These are phyloP conservation scores for Sindora glabra DNA, from an alignment of 306 rosid species.

Conservation along the genomic window DNA sequence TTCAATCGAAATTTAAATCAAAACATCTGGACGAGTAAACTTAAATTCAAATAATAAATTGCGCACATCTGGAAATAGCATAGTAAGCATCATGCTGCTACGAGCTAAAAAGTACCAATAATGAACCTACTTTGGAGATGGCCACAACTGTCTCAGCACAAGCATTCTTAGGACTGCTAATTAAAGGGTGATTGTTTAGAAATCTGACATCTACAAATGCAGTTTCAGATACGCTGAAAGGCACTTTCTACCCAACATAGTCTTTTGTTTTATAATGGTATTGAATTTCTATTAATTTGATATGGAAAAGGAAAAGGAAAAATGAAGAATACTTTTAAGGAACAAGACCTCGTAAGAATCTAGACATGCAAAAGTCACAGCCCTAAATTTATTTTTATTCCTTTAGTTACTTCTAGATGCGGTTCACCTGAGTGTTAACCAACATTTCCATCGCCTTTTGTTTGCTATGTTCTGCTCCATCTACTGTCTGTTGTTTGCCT, in stretches of 20 bases:
- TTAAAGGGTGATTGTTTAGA: constrained; percentile 31
- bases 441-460: too few species aligned
- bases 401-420: too few species aligned
- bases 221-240: constrained; percentile 2
- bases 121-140: constrained; percentile 61
- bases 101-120: constrained; percentile 5
- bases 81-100: constrained; percentile 1
- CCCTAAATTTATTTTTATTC: not conserved
- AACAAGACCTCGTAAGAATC: too few species aligned
- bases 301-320: not conserved
- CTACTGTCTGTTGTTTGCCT: too few species aligned
- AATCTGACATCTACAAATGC: not conserved
- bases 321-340: not conserved
- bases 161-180: constrained; percentile 68
- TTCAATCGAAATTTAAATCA: not conserved
- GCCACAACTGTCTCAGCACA: constrained; percentile 59
- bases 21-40: not conserved
- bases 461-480: too few species aligned
- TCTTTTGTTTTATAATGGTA: not conserved
- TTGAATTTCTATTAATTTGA: not conserved
- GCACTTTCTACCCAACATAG: not conserved
- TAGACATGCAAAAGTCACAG: not conserved
- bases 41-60: constrained; percentile 1
- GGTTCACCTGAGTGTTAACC: too few species aligned
- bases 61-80: constrained; percentile 1